Evolutionary conservation across 2,329 filamentous ascomycete genomes (phyloP).

Genomic region (Coleophoma cylindrospora): DNA sequence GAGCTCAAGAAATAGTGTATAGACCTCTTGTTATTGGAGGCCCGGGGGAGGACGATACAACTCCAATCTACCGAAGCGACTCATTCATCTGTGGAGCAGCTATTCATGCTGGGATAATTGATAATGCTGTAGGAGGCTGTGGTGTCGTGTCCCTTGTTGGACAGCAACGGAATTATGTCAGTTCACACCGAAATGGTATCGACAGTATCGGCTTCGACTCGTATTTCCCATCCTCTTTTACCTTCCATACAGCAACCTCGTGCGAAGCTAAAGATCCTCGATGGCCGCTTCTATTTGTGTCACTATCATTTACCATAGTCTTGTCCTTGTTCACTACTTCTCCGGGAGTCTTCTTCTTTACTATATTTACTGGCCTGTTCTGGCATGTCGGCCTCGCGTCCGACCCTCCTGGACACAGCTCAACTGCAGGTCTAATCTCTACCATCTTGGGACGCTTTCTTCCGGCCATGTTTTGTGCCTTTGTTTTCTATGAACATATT

Average conservation of each 20-base stretch:
- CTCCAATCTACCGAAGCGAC: constrained; percentile 75
- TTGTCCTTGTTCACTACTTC: constrained; percentile 79
- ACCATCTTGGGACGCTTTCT: constrained; percentile 76
- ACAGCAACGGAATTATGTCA: constrained; percentile 55
- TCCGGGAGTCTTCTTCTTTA: constrained; percentile 78
- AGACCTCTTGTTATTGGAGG: constrained; percentile 65
- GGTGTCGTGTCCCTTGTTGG: constrained; percentile 75
- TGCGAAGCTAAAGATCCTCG: constrained; percentile 72
- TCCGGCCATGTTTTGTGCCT: constrained; percentile 81
- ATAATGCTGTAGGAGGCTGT: constrained; percentile 69
- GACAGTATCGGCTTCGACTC: constrained; percentile 75
- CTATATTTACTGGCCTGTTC: constrained; percentile 76
- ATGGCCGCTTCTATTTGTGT: constrained; percentile 80
- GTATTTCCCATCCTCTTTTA: constrained; percentile 83
- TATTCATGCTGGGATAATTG: constrained; percentile 77
- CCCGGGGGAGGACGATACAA: constrained; percentile 35
- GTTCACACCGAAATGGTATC: constrained; percentile 68
- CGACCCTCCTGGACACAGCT: constrained; percentile 69
- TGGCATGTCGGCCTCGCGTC: constrained; percentile 87
- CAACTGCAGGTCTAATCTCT: constrained; percentile 69
- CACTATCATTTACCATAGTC: constrained; percentile 70
- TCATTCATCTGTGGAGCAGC: constrained; percentile 84
- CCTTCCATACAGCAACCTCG: constrained; percentile 61
- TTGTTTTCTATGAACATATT: constrained; percentile 84
- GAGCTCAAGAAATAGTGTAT: constrained; percentile 62